Percentiles rank a stretch among this genome's conserved stretches.
These are phyloP conservation scores for Candida sithepensis DNA, from an alignment of 805 yeast genomes.

Conservation along the genomic window DNA sequence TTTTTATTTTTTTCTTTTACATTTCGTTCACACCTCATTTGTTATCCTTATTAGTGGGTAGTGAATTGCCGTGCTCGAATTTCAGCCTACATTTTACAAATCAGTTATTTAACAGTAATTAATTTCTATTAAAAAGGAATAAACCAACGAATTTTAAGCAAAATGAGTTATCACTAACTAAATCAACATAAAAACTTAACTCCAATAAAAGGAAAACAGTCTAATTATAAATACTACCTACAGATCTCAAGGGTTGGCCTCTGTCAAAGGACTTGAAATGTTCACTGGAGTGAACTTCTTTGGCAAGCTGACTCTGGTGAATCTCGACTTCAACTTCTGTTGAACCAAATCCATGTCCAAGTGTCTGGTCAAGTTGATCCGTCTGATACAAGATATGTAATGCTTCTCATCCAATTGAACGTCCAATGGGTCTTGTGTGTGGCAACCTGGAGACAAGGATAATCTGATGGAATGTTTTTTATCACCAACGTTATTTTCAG, in stretches of 20 bases:
- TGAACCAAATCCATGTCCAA: constrained; percentile 86
- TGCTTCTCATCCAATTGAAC: constrained; percentile 95
- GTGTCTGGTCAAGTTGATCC: constrained; percentile 86
- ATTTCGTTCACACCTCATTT: background rate
- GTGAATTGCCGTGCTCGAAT: background rate
- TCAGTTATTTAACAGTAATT: no score
- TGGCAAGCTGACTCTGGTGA: constrained; percentile 84
- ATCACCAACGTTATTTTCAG: constrained; percentile 60
- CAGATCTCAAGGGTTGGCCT: constrained; percentile 12
- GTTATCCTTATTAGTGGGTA: background rate
- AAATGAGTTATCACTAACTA: background rate
- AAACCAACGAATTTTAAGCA: background rate
- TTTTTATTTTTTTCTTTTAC: no score
- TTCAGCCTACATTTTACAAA: no score
- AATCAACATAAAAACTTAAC: background rate
- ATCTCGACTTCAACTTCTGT: constrained; percentile 75
- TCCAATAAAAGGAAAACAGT: background rate
- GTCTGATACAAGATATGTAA: constrained; percentile 93
- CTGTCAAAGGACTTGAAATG: constrained; percentile 53
- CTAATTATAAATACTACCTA: no score
- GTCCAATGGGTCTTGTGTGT: constrained; percentile 95
- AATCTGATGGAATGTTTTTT: constrained; percentile 87
- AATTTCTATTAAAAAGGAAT: background rate
- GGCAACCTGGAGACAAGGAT: constrained; percentile 96
- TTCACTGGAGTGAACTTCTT: constrained; percentile 88